phyloP scores from a whole-genome alignment of 768 basidiomycete species.

The Calocybe gangraenosa region DNA sequence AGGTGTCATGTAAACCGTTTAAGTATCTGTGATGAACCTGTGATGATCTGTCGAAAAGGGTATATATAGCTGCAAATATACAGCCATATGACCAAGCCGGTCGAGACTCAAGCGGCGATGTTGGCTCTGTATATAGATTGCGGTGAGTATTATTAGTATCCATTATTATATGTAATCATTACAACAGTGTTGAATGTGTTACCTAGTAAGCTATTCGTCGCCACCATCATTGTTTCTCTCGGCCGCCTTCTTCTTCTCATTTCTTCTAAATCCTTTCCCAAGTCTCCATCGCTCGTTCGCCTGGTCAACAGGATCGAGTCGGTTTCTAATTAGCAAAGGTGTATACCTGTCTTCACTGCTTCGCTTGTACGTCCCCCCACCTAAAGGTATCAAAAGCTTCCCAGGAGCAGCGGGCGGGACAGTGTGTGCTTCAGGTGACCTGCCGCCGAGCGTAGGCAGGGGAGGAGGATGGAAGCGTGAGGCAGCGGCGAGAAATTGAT shows the following conservation, averaged over 20 bases:
- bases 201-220: conserved; percentile 15
- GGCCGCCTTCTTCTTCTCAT: conserved; percentile 26
- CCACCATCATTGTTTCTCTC: conserved; percentile 18
- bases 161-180: too few species aligned
- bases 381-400: conserved; percentile 53
- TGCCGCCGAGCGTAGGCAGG: conserved; percentile 25
- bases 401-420: not conserved
- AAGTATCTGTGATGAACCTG: too few species aligned
- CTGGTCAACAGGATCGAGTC: conserved; percentile 67
- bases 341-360: conserved; percentile 51
- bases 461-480: conserved; percentile 45
- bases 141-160: too few species aligned
- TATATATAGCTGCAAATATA: too few species aligned
- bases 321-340: conserved; percentile 60
- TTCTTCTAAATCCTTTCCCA: conserved; percentile 54
- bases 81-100: too few species aligned
- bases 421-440: conserved; percentile 21
- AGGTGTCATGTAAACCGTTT: too few species aligned
- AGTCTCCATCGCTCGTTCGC: conserved; percentile 77
- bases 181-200: too few species aligned
- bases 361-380: conserved; percentile 65
- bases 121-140: too few species aligned
- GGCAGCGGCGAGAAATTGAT: conserved; percentile 61
- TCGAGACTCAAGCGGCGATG: too few species aligned
- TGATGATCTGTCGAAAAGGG: too few species aligned